Base-by-base conservation (phyloP, 257 asterid genomes). In the Nicotiana undulata region DNA sequence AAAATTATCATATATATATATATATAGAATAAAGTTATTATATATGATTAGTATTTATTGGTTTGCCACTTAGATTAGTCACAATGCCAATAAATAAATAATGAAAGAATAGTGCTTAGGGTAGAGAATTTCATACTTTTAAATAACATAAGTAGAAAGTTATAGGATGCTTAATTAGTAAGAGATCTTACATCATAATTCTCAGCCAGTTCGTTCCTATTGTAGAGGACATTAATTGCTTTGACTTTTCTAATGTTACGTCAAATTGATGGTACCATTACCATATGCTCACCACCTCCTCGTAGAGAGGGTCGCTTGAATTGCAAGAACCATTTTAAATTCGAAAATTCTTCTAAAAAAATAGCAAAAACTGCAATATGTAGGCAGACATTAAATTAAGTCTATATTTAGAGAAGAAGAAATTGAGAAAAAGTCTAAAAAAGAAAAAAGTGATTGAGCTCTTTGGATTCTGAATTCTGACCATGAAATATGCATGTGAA, bases 401-500 rank as follows among this genome's bases (percentile, higher is more conserved):
- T 3, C 4, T 9, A 2, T 32, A 66, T 16, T 15, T 31, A 65
- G 49, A 32, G 75, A 65, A 37, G 12, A 63, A 65, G 16, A 67
- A 37, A 34, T 10, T 32, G 3, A 18, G 20, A 34, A 66, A 3
- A 2, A 64, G 40, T 0, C 29, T 28, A 0, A 20, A 20, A 15
- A 63, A 2, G 3, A 9, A 32, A 20, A 40, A 68, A 20, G n/a
- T n/a, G 20, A 28, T n/a, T 13, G 13, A 55, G 70, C 70, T 20
- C 18, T 56, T 56, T 18, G 81, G 81, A 63, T 18, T 29, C 75
- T 79, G 13, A 63, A 16, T 49, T 55, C 32, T 67, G 77, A 44
- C 77, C 34, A 70, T 40, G 20, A 28, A 68, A 40, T 55, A 31
- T 79, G 49, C 88, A 85, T 85, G 86, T 87, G 85, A 77, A 49